phyloP scores from a whole-genome alignment of 306 rosid genomes.

The Pterocarpus santalinus region DNA sequence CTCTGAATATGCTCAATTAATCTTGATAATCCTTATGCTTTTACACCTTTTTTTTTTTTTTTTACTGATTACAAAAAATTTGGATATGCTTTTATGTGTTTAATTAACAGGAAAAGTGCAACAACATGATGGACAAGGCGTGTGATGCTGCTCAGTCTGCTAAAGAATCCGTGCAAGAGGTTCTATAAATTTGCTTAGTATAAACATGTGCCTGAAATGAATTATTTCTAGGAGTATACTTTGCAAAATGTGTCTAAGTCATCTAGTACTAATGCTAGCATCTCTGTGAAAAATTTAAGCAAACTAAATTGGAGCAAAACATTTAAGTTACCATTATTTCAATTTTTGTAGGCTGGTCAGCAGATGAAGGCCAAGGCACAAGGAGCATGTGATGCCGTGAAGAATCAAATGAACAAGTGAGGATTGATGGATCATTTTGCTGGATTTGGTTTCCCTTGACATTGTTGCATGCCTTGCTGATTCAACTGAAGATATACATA shows the following conservation, averaged over 20 bases:
- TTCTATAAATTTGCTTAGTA: background rate
- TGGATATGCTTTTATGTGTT: background rate
- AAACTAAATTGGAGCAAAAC: background rate
- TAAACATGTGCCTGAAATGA: background rate
- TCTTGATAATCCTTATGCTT: too few relatives aligned
- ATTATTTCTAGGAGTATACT: background rate
- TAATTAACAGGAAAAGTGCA: slow-evolving; percentile 60
- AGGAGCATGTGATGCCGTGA: slow-evolving; percentile 61
- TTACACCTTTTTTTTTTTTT: too few relatives aligned
- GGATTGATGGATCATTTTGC: slow-evolving; percentile 13
- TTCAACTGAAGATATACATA: background rate
- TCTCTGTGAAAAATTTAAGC: background rate
- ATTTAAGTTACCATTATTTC: background rate
- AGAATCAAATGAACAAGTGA: slow-evolving; percentile 63
- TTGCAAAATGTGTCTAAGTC: background rate
- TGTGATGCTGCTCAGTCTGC: slow-evolving; percentile 55
- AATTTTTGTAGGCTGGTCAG: slow-evolving; percentile 48
- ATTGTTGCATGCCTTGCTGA: slow-evolving; percentile 14
- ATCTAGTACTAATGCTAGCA: background rate
- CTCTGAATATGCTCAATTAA: background rate
- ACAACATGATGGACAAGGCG: slow-evolving; percentile 59
- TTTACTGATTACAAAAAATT: too few relatives aligned
- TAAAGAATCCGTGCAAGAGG: slow-evolving; percentile 59
- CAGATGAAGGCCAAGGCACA: slow-evolving; percentile 57
- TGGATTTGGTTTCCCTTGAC: slow-evolving; percentile 35